Conservation (phyloP, 2,329 filamentous ascomycete species). For the Gyromitra esculenta region DNA sequence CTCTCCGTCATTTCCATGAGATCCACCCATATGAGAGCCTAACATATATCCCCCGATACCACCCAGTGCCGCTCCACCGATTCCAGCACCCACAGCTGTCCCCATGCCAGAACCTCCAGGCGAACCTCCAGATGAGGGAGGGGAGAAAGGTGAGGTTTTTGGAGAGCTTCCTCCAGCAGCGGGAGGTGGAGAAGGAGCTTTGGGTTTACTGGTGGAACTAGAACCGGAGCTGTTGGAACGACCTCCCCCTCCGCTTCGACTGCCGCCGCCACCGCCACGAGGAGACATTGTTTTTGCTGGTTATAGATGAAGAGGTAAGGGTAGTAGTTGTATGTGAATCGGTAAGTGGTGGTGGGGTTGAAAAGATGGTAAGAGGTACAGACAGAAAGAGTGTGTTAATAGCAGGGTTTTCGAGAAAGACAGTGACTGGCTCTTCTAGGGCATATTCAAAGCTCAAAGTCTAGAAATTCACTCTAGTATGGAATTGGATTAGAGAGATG, state of each 20-base stretch:
- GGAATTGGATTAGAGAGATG: background rate
- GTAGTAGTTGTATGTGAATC: background rate
- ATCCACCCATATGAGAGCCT: slow-evolving; percentile 31
- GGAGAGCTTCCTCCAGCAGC: background rate
- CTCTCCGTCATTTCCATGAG: background rate
- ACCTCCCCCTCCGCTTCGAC: slow-evolving; percentile 5
- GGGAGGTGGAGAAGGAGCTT: background rate
- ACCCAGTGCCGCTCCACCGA: slow-evolving; percentile 39
- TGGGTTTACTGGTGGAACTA: background rate
- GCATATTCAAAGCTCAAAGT: background rate
- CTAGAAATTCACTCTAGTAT: too few relatives aligned
- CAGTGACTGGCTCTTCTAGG: background rate
- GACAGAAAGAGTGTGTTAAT: background rate
- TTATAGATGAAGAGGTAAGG: background rate
- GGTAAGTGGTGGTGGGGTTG: too few relatives aligned
- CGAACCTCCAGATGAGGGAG: background rate
- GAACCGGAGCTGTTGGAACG: background rate
- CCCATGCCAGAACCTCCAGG: slow-evolving; percentile 11
- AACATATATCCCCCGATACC: slow-evolving; percentile 34
- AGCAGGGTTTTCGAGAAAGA: background rate
- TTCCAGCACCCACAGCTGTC: slow-evolving; percentile 18
- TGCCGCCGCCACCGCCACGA: slow-evolving; percentile 33
- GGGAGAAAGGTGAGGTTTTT: background rate
- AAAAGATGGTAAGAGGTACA: background rate
- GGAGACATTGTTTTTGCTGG: slow-evolving; percentile 41